Conservation (phyloP, 306 rosid species). For the Adenanthera pavonina region DNA sequence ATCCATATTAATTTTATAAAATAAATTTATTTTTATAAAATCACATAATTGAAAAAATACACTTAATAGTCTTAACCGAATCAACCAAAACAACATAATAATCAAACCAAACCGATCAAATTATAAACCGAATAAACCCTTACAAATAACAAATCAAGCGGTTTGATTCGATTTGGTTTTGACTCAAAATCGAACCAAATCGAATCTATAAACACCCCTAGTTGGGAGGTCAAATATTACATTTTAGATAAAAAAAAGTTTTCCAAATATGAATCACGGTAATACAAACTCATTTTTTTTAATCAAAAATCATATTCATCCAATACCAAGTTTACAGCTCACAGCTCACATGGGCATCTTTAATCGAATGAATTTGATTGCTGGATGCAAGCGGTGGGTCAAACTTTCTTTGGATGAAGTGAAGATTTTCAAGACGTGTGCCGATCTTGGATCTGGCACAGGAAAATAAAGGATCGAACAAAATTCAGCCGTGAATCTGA, state of each 20-base stretch:
- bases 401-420: constrained; percentile 18
- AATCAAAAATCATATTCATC: neutral
- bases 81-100: no score
- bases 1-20: no score
- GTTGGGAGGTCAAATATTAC: no score
- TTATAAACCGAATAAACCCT: no score
- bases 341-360: neutral
- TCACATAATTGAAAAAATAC: no score
- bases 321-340: neutral
- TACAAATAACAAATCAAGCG: no score
- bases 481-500: constrained; percentile 25
- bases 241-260: neutral
- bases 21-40: no score
- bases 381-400: neutral
- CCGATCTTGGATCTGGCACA: constrained; percentile 6
- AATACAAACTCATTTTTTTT: neutral
- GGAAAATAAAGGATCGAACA: constrained; percentile 31
- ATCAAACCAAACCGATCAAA: no score
- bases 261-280: neutral
- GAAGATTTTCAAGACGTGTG: neutral
- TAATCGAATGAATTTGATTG: constrained; percentile 23
- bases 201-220: no score
- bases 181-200: no score
- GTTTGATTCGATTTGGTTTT: no score
- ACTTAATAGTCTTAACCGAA: no score